Conservation (phyloP, 495 filamentous ascomycete species). For the Chaetomium fimeti region DNA sequence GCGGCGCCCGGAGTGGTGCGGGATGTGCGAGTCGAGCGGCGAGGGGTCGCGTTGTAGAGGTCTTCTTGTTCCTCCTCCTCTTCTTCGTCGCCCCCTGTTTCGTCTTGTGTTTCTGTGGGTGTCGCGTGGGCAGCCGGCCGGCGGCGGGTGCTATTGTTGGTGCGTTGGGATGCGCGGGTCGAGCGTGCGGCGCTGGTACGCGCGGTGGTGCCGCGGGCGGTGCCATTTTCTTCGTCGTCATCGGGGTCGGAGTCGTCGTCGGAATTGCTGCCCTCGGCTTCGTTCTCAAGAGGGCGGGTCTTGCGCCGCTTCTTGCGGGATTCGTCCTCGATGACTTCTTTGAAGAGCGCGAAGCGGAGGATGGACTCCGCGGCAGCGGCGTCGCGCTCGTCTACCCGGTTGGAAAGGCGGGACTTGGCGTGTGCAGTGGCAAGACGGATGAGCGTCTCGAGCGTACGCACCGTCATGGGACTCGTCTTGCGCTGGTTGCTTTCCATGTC, state of each 20-base stretch:
- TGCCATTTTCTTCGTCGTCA: constrained; percentile 41
- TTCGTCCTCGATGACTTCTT: constrained; percentile 89
- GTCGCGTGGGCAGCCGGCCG: constrained; percentile 18
- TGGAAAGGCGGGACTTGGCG: constrained; percentile 88
- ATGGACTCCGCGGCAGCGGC: constrained; percentile 86
- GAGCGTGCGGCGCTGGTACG: constrained; percentile 32
- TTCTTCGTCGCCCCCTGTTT: constrained; percentile 22
- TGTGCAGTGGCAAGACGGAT: constrained; percentile 97
- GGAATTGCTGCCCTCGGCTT: constrained; percentile 26
- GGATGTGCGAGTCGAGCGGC: constrained; percentile 36
- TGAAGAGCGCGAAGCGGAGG: constrained; percentile 94
- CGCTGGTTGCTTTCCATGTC: constrained; percentile 92
- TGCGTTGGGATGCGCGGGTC: constrained; percentile 30
- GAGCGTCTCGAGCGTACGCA: constrained; percentile 93
- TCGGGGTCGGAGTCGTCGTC: constrained; percentile 40
- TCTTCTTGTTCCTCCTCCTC: constrained; percentile 36
- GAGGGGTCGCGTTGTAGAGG: constrained; percentile 43
- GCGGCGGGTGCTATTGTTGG: constrained; percentile 30
- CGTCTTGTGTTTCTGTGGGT: constrained; percentile 20
- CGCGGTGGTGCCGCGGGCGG: constrained; percentile 18
- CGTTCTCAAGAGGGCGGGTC: constrained; percentile 44
- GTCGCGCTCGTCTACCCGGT: constrained; percentile 88
- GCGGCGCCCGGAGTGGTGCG: constrained; percentile 18
- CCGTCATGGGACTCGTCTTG: constrained; percentile 91
- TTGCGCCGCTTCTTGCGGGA: constrained; percentile 70